These are phyloP conservation scores for Myxozyma monticola DNA, from an alignment of 805 yeast species.

Conservation along the genomic window DNA sequence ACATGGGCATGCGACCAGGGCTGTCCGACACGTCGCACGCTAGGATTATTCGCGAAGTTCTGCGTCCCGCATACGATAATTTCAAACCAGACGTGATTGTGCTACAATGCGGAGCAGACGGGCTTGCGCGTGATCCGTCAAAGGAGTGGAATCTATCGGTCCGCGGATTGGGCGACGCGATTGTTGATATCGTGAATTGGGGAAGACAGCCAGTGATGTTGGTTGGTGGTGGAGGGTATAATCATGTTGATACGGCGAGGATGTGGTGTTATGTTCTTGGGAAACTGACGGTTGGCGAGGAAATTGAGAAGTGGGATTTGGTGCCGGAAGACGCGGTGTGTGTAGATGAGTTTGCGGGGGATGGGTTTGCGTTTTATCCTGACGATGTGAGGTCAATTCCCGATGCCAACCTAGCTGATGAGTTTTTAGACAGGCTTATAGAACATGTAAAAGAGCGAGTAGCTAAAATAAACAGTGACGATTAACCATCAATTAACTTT, in stretches of 20 bases:
- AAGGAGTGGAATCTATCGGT: slow-evolving; percentile 70
- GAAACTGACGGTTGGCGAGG: slow-evolving; percentile 2
- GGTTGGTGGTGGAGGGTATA: slow-evolving; percentile 80
- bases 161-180: slow-evolving; percentile 46
- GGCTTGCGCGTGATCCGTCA: slow-evolving; percentile 62
- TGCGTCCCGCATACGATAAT: slow-evolving; percentile 45
- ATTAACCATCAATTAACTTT: background rate
- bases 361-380: slow-evolving; percentile 14
- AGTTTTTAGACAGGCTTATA: slow-evolving; percentile 12
- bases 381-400: slow-evolving; percentile 2
- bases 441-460: slow-evolving; percentile 3
- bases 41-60: slow-evolving; percentile 43
- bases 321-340: slow-evolving; percentile 12
- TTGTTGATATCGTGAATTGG: slow-evolving; percentile 38
- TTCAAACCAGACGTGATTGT: slow-evolving; percentile 56
- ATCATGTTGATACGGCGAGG: slow-evolving; percentile 59
- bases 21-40: slow-evolving; percentile 49
- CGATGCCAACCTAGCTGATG: slow-evolving; percentile 7
- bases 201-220: slow-evolving; percentile 45
- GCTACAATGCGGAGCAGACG: slow-evolving; percentile 74
- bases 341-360: slow-evolving; percentile 19
- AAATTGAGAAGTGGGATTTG: slow-evolving; percentile 16
- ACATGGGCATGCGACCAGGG: slow-evolving; percentile 61
- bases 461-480: background rate
- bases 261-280: slow-evolving; percentile 51